These are phyloP conservation scores for Zygosaccharomyces gambellarensis DNA, from an alignment of 805 yeast species.

Conservation along the genomic window DNA sequence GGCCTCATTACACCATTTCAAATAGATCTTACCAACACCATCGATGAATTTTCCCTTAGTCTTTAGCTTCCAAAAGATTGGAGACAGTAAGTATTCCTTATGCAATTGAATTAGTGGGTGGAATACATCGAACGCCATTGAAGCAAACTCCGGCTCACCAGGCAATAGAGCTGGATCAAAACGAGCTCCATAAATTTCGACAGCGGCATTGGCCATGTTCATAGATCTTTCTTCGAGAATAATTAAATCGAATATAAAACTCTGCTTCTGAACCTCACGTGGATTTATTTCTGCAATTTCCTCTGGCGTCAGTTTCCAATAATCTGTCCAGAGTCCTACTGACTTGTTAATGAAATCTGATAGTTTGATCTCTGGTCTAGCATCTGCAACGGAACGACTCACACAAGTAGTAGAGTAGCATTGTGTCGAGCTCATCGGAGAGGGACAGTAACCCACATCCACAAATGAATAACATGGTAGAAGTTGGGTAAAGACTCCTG, in stretches of 20 bases:
- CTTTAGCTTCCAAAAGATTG: slow-evolving; percentile 51
- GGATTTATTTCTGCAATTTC: slow-evolving; percentile 49
- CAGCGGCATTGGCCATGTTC: slow-evolving; percentile 59
- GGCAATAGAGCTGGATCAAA: slow-evolving; percentile 43
- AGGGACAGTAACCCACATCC: slow-evolving; percentile 38
- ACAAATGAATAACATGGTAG: slow-evolving; percentile 33
- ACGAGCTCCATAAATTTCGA: slow-evolving; percentile 49
- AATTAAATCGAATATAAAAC: slow-evolving; percentile 69
- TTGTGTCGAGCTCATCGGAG: slow-evolving; percentile 37
- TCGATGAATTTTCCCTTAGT: slow-evolving; percentile 63
- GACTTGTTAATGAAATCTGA: slow-evolving; percentile 36
- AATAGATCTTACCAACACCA: slow-evolving; percentile 57
- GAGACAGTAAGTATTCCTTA: slow-evolving; percentile 48
- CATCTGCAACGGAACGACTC: slow-evolving; percentile 13
- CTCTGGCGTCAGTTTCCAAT: slow-evolving; percentile 56
- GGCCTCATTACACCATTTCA: slow-evolving; percentile 60
- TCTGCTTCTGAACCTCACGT: slow-evolving; percentile 58
- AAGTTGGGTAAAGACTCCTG: slow-evolving; percentile 36
- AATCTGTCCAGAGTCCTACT: slow-evolving; percentile 56
- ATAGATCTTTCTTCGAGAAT: slow-evolving; percentile 66
- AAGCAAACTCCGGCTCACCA: slow-evolving; percentile 51
- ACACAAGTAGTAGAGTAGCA: slow-evolving; percentile 42
- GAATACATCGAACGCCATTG: slow-evolving; percentile 55
- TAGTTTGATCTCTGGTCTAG: slow-evolving; percentile 25
- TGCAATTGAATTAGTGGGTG: slow-evolving; percentile 53